phyloP scores from a whole-genome alignment of 1,139 yeast species.

The Suhomyces terraborum region DNA sequence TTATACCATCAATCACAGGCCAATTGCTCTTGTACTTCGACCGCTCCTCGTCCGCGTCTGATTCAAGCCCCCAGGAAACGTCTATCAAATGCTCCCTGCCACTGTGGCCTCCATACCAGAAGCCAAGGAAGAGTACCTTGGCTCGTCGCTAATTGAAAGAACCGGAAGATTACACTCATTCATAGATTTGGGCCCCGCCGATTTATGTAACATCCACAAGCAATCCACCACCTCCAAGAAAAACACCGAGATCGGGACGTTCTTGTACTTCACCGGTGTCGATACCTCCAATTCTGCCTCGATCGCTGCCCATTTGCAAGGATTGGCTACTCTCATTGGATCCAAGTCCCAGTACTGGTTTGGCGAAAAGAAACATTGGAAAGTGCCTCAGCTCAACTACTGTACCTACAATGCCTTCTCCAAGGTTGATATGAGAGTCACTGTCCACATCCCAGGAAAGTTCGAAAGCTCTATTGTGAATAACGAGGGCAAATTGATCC shows the following conservation, averaged over 20 bases:
- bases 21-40: constrained; percentile 3
- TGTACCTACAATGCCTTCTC: constrained; percentile 53
- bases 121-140: constrained; percentile 54
- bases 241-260: constrained; percentile 50
- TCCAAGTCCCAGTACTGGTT: constrained; percentile 59
- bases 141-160: constrained; percentile 53
- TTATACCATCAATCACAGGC: neutral
- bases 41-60: neutral
- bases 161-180: constrained; percentile 51
- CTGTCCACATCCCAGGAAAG: constrained; percentile 51
- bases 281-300: constrained; percentile 60
- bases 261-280: constrained; percentile 57
- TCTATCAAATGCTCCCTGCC: constrained; percentile 39
- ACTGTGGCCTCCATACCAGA: constrained; percentile 51
- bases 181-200: constrained; percentile 81
- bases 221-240: constrained; percentile 44
- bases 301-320: constrained; percentile 71
- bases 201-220: constrained; percentile 72
- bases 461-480: constrained; percentile 50
- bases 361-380: constrained; percentile 71
- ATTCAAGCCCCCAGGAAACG: neutral
- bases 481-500: constrained; percentile 46
- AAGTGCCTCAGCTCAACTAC: constrained; percentile 64
- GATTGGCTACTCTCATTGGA: constrained; percentile 71
- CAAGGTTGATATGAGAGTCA: constrained; percentile 31